Percentiles rank a stretch among this genome's conserved stretches.
Evolutionary conservation across 768 basidiomycete species (phyloP).

Genomic region (Amanita inopinata): DNA sequence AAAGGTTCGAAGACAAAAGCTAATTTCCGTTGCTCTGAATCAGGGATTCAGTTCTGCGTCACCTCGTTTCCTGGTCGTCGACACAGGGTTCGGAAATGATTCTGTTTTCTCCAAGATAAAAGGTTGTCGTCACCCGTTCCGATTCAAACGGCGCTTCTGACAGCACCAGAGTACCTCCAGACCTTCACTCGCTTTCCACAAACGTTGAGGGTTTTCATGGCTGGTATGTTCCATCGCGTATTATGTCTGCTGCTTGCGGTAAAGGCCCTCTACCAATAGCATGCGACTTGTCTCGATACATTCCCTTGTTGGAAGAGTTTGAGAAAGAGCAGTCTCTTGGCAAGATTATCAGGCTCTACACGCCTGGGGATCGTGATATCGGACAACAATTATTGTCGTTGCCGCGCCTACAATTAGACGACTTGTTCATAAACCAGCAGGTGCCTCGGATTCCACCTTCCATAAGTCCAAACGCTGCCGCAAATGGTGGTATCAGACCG

Average conservation of each 20-base stretch:
- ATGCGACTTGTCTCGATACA: conserved; percentile 25
- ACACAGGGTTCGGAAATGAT: conserved; percentile 58
- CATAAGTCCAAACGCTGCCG: conserved; percentile 19
- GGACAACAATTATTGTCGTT: conserved; percentile 40
- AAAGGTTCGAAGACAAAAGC: neutral
- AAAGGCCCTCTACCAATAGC: neutral
- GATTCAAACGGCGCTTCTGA: neutral
- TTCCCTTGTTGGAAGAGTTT: conserved; percentile 44
- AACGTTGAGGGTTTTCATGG: conserved; percentile 64
- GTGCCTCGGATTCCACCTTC: conserved; percentile 26
- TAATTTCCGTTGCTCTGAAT: neutral
- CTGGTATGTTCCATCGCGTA: conserved; percentile 31
- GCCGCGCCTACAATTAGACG: conserved; percentile 44
- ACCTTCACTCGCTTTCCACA: conserved; percentile 66
- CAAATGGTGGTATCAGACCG: conserved; percentile 36
- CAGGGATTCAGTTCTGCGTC: conserved; percentile 68
- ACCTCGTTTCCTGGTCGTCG: conserved; percentile 59
- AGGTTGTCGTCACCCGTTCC: conserved; percentile 30
- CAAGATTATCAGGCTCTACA: conserved; percentile 56
- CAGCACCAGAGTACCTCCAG: conserved; percentile 50
- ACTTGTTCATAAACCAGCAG: conserved; percentile 35
- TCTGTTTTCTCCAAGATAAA: conserved; percentile 58
- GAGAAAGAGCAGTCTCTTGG: conserved; percentile 52
- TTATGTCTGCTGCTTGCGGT: neutral
- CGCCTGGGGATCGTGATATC: conserved; percentile 30